phyloP scores from a whole-genome alignment of 805 yeast genomes.

The Teunomyces barrocoloradensis region DNA sequence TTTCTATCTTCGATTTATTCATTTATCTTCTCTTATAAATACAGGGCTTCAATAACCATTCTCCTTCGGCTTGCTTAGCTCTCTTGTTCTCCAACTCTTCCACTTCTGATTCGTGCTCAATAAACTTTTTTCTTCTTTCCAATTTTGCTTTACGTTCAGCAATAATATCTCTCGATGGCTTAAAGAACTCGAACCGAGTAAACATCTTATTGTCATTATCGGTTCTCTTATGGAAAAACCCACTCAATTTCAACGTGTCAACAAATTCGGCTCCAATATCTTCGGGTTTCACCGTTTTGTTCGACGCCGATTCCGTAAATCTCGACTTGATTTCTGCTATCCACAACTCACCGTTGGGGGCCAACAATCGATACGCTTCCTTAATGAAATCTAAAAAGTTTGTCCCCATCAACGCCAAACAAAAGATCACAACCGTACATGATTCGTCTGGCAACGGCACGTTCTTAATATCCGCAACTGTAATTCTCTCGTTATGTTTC shows the following conservation, averaged over 20 bases:
- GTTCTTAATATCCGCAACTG: constrained; percentile 93
- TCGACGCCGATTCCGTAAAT: constrained; percentile 54
- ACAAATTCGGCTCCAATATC: constrained; percentile 74
- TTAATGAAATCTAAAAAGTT: constrained; percentile 87
- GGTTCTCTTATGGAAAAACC: constrained; percentile 84
- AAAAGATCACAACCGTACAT: constrained; percentile 86
- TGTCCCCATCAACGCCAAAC: constrained; percentile 96
- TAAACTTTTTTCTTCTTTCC: constrained; percentile 62
- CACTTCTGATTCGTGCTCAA: constrained; percentile 65
- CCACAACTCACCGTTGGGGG: constrained; percentile 95
- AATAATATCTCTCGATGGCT: constrained; percentile 70
- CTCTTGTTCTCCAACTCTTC: constrained; percentile 59
- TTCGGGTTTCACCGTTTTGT: constrained; percentile 29
- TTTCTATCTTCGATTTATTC: not conserved
- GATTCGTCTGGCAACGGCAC: constrained; percentile 82
- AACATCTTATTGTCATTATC: constrained; percentile 92
- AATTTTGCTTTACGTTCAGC: constrained; percentile 60
- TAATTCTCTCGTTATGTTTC: constrained; percentile 81
- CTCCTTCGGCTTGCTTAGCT: constrained; percentile 62
- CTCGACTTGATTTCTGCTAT: constrained; percentile 96
- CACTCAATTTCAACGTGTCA: constrained; percentile 68
- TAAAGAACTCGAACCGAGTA: constrained; percentile 89
- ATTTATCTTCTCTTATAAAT: constrained; percentile 80
- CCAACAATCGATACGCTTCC: constrained; percentile 83
- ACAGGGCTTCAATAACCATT: constrained; percentile 93